These are phyloP conservation scores for Theileria equi DNA, from an alignment of 169 alveolate species.

Conservation along the genomic window DNA sequence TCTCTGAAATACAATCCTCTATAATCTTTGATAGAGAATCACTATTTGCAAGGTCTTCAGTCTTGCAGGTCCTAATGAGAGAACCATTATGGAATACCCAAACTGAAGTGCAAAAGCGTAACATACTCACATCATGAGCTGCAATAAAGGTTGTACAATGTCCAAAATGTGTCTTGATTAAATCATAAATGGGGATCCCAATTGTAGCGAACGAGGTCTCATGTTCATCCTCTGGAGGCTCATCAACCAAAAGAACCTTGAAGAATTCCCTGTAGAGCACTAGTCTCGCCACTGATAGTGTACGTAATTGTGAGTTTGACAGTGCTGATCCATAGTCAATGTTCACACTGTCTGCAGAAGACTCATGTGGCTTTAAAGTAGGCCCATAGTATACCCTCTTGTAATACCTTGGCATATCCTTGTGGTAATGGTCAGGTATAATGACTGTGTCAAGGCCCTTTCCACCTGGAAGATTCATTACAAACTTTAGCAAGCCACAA, in stretches of 20 bases:
- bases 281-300: constrained; percentile 69
- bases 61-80: constrained; percentile 1
- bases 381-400: too few species aligned
- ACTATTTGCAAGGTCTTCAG: too few species aligned
- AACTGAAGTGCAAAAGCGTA: constrained; percentile 24
- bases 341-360: too few species aligned
- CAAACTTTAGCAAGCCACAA: constrained; percentile 41
- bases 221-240: too few species aligned
- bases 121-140: constrained; percentile 27
- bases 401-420: too few species aligned
- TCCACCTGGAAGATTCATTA: constrained; percentile 20
- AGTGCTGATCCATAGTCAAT: too few species aligned
- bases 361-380: too few species aligned
- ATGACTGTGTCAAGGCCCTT: too few species aligned
- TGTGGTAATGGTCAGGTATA: too few species aligned
- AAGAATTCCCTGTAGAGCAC: constrained; percentile 67
- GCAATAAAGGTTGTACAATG: constrained; percentile 51
- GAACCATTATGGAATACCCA: constrained; percentile 24
- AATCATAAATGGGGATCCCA: constrained; percentile 35
- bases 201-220: too few species aligned
- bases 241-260: constrained; percentile 75
- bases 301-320: constrained; percentile 60
- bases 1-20: too few species aligned
- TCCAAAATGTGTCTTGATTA: constrained; percentile 22
- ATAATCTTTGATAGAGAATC: too few species aligned